phyloP scores from a whole-genome alignment of 2,329 filamentous ascomycete species.

The Sporothrix inflata region DNA sequence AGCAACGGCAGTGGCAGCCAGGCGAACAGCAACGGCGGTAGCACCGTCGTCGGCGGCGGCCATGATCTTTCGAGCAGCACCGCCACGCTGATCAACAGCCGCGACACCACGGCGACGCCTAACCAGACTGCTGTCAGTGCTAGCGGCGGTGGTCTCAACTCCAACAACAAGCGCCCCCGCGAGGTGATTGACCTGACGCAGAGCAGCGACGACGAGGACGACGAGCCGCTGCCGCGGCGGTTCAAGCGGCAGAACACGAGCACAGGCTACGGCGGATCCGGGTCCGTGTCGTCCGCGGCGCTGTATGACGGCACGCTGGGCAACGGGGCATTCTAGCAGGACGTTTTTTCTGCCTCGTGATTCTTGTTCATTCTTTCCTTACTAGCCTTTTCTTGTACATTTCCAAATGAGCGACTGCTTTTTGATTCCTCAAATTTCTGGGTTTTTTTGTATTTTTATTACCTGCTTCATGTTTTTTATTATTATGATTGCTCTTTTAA shows the following conservation, averaged over 20 bases:
- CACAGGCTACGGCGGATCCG: background rate
- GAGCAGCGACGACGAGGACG: conserved; percentile 56
- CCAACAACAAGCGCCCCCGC: conserved; percentile 52
- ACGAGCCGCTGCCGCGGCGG: conserved; percentile 46
- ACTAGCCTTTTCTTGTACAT: background rate
- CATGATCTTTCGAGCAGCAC: background rate
- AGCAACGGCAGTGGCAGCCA: conserved; percentile 31
- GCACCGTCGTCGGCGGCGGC: conserved; percentile 33
- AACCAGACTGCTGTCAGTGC: background rate
- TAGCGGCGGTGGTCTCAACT: background rate
- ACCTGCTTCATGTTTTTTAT: background rate
- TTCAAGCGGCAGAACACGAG: conserved; percentile 50
- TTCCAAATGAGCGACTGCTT: background rate
- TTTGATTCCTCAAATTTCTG: background rate
- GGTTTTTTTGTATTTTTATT: background rate
- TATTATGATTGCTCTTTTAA: background rate
- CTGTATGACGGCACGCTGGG: background rate
- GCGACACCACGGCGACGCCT: conserved; percentile 26
- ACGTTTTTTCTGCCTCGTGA: background rate
- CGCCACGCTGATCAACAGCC: conserved; percentile 16
- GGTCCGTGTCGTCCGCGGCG: background rate
- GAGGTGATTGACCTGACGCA: conserved; percentile 64
- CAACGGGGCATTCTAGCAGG: background rate
- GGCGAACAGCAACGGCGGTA: conserved; percentile 38
- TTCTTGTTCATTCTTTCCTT: background rate